phyloP scores from a whole-genome alignment of 805 yeast species.

The Starmerella vitae region DNA sequence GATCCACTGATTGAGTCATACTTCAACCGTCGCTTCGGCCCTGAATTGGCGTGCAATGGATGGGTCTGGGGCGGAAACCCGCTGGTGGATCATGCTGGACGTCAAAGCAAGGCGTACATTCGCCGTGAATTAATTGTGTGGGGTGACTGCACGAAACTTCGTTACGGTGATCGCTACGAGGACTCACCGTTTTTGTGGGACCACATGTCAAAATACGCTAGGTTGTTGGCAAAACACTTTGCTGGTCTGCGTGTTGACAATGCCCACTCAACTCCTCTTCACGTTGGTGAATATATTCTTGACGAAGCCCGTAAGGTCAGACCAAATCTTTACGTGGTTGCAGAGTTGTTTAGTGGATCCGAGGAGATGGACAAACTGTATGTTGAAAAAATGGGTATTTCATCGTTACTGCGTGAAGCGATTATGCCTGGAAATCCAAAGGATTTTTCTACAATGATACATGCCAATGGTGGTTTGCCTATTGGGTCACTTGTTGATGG shows the following conservation, averaged over 20 bases:
- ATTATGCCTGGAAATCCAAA: slow-evolving; percentile 90
- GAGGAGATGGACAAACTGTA: slow-evolving; percentile 80
- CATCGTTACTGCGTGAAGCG: slow-evolving; percentile 84
- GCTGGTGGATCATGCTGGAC: slow-evolving; percentile 80
- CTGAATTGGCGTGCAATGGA: slow-evolving; percentile 75
- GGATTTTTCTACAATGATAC: slow-evolving; percentile 74
- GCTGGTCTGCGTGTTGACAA: slow-evolving; percentile 88
- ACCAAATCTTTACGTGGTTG: slow-evolving; percentile 82
- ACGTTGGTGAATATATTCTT: slow-evolving; percentile 77
- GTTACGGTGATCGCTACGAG: slow-evolving; percentile 63
- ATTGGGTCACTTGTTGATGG: slow-evolving; percentile 64
- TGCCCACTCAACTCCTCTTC: slow-evolving; percentile 91
- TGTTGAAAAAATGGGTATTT: slow-evolving; percentile 81
- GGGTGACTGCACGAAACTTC: slow-evolving; percentile 91
- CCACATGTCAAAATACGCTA: slow-evolving; percentile 67
- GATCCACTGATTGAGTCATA: slow-evolving; percentile 71
- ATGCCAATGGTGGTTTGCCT: slow-evolving; percentile 89
- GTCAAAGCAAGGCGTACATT: slow-evolving; percentile 62
- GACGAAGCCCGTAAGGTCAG: slow-evolving; percentile 78
- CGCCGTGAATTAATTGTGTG: slow-evolving; percentile 90
- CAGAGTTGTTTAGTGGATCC: slow-evolving; percentile 86
- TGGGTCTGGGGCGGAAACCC: slow-evolving; percentile 99
- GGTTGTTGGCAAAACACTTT: slow-evolving; percentile 56
- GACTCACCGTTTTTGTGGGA: slow-evolving; percentile 89
- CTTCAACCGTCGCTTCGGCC: slow-evolving; percentile 48